These are phyloP conservation scores for Pythium scleroteichum DNA, from an alignment of 352 stramenopile genomes.

Conservation along the genomic window DNA sequence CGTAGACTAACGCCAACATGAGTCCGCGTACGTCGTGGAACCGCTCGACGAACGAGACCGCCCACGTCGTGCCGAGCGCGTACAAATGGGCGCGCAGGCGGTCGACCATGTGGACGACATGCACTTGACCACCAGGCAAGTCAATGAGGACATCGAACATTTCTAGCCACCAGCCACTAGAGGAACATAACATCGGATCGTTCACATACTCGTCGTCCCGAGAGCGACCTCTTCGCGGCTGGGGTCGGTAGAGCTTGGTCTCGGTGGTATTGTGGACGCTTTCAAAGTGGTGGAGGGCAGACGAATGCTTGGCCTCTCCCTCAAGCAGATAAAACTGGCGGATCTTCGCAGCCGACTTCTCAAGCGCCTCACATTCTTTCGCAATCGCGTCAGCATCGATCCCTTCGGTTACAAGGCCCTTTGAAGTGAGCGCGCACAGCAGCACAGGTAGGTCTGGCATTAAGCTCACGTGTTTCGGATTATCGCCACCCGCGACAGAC, in stretches of 20 bases:
- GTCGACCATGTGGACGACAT: constrained; percentile 30
- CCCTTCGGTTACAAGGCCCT: constrained; percentile 9
- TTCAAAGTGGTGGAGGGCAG: constrained; percentile 9
- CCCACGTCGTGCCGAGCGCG: constrained; percentile 48
- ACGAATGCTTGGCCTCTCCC: constrained; percentile 14
- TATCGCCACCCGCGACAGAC: neutral
- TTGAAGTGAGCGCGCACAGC: constrained; percentile 27
- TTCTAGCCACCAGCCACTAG: constrained; percentile 49
- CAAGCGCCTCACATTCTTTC: constrained; percentile 31
- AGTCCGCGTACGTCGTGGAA: constrained; percentile 51
- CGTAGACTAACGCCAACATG: constrained; percentile 47
- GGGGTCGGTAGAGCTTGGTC: constrained; percentile 5
- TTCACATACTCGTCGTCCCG: neutral
- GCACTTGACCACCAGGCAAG: neutral
- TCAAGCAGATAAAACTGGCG: constrained; percentile 21
- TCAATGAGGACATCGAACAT: constrained; percentile 40
- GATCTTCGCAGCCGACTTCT: constrained; percentile 15
- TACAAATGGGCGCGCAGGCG: constrained; percentile 48
- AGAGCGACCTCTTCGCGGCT: neutral
- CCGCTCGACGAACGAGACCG: constrained; percentile 40
- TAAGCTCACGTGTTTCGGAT: constrained; percentile 49
- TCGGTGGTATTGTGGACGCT: constrained; percentile 8
- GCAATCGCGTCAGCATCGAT: constrained; percentile 25
- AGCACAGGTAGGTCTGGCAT: constrained; percentile 45
- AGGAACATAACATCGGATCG: constrained; percentile 37